Evolutionary conservation across 2,329 filamentous ascomycete species (phyloP), one percentile per base, ranked within the genome.

Genomic region (Madurella mycetomatis): DNA sequence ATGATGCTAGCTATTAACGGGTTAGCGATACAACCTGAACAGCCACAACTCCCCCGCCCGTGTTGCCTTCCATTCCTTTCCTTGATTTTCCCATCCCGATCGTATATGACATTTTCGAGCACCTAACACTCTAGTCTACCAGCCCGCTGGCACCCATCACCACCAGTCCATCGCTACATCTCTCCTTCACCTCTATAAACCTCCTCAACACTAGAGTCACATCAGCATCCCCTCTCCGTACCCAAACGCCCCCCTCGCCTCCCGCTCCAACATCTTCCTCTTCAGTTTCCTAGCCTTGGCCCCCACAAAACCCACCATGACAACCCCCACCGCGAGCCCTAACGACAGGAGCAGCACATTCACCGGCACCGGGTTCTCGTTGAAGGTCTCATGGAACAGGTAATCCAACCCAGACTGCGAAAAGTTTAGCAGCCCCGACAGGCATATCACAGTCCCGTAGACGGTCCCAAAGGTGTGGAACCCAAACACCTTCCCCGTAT

Each of bases 391-490:
- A 65, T 95, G 88, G 41, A 91, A 90, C 37, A 92, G 68, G 19
- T 85, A 82, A 68, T 96, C 91, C 34, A 96, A 76, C 0, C 82
- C 90, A 5, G 86, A 86, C 73, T 95, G 90, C 1, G 82, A 82
- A 65, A 96, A 92, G 70, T 95, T 95, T 65, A 91, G 79, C 0
- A 96, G 69, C 0, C 92, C 91, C 0, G 90, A 86, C 1, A 94
- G 73, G 70, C 89, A 95, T 62, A 96, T 95, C 61, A 95, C 88
- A 17, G 92, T 79, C 11, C 91, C 91, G 70, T 96, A 96, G n/a
- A 96, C 90, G 54, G 89, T 95, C 44, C 91, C 92, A 63, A 96
- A 96, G 0, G 90, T 95, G 57, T 85, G 80, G 72, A 95, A 95
- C 15, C 91, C 91, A 68, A 96, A 96, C 37, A 96, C 90, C 72